Evolutionary conservation across 768 basidiomycete genomes (phyloP).

Genomic region (Tulasnella calospora): DNA sequence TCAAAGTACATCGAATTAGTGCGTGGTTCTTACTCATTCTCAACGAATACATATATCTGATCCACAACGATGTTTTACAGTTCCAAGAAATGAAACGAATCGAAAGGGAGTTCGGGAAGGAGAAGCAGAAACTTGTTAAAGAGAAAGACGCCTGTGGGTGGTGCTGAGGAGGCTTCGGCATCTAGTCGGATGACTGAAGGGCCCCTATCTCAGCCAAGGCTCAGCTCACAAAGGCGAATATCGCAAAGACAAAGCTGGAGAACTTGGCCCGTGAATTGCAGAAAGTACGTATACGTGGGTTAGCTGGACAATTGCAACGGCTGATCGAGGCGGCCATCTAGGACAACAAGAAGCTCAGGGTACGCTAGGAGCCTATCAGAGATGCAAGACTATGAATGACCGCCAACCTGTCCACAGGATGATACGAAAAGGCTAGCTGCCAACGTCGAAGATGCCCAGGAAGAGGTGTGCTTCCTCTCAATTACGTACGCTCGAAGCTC

Average conservation of each 20-base stretch:
- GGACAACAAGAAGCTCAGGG: conserved; percentile 87
- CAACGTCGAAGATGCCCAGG: conserved; percentile 81
- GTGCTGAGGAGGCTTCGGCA: neutral
- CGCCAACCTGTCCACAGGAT: conserved; percentile 50
- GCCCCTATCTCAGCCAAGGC: conserved; percentile 55
- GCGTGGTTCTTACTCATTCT: conserved; percentile 32
- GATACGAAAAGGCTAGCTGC: conserved; percentile 75
- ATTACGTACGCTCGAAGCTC: neutral
- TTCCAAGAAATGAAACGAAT: conserved; percentile 83
- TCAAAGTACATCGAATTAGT: conserved; percentile 86
- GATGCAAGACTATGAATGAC: conserved; percentile 24
- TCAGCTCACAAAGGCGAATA: conserved; percentile 81
- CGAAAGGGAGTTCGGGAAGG: conserved; percentile 85
- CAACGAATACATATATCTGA: conserved; percentile 4
- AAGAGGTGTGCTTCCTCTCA: conserved; percentile 50
- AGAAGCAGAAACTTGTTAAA: conserved; percentile 84
- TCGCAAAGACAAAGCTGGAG: conserved; percentile 86
- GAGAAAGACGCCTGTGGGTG: conserved; percentile 79
- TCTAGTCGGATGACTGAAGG: conserved; percentile 1
- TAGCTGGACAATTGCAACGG: neutral
- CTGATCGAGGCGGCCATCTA: conserved; percentile 33
- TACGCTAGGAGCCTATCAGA: conserved; percentile 38
- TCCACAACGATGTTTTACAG: conserved; percentile 41
- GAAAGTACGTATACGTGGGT: conserved; percentile 52
- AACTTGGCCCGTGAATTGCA: conserved; percentile 83